Conservation (phyloP, 192 early-diverging fungal species). For the Linnemannia zychae region DNA sequence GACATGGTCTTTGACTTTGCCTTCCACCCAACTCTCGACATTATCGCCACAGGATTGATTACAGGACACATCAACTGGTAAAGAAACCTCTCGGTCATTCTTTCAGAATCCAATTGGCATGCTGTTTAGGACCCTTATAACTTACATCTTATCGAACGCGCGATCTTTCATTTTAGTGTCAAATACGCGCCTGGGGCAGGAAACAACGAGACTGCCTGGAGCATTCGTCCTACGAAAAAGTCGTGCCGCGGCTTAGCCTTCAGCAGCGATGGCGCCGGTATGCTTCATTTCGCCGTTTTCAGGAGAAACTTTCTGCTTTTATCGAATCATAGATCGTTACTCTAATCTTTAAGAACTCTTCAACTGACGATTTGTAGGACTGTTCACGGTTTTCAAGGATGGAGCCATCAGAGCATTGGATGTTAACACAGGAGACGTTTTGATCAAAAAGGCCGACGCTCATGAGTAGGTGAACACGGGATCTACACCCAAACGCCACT, state of each 20-base stretch:
- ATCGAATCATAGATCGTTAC: no score
- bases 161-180: conserved; percentile 27
- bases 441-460: conserved; percentile 79
- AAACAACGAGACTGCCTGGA: conserved; percentile 65
- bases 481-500: background rate
- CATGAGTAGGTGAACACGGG: conserved; percentile 76
- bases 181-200: conserved; percentile 37
- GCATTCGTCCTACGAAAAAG: conserved; percentile 78
- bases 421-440: conserved; percentile 78
- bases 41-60: conserved; percentile 81
- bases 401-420: conserved; percentile 86
- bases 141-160: conserved; percentile 5
- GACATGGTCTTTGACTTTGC: conserved; percentile 72
- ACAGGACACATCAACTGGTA: conserved; percentile 82
- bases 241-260: conserved; percentile 90
- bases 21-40: conserved; percentile 76
- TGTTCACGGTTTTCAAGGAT: conserved; percentile 91
- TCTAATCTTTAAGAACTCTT: no score
- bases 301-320: background rate
- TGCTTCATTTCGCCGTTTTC: background rate
- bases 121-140: background rate
- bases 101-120: no score
- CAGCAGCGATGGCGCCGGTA: conserved; percentile 78
- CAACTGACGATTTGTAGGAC: conserved; percentile 48
- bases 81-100: background rate